Percentiles rank a stretch among this genome's conserved stretches.
Conservation (phyloP, 768 basidiomycete genomes). For the Kwoniella sp. region DNA sequence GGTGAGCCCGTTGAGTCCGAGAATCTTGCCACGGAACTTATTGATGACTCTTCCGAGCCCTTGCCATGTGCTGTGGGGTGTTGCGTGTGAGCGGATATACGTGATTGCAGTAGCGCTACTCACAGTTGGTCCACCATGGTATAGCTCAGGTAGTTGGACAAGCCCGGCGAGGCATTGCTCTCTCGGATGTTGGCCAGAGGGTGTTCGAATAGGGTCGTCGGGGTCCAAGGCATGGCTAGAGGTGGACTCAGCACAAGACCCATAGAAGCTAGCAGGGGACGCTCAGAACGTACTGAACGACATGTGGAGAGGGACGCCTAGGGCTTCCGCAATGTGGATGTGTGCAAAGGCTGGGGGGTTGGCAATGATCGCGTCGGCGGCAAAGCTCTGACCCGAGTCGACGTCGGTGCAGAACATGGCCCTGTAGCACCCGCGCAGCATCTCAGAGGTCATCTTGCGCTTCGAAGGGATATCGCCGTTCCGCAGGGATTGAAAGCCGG, state of each 20-base stretch:
- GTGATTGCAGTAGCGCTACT: not conserved
- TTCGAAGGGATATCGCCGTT: conserved; percentile 61
- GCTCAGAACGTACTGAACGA: conserved; percentile 51
- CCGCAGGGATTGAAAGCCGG: conserved; percentile 57
- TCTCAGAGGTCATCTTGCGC: conserved; percentile 59
- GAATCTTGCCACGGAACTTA: conserved; percentile 54
- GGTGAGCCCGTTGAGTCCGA: conserved; percentile 55
- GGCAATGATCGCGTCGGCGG: conserved; percentile 26
- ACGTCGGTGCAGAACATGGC: conserved; percentile 27
- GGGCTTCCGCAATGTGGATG: conserved; percentile 26
- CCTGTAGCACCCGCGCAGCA: conserved; percentile 56
- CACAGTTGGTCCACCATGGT: conserved; percentile 59
- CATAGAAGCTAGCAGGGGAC: not conserved
- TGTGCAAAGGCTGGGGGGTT: conserved; percentile 31
- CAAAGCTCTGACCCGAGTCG: conserved; percentile 17
- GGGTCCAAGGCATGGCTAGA: conserved; percentile 63
- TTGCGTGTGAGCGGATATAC: not conserved
- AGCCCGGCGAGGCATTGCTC: conserved; percentile 56
- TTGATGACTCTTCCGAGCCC: conserved; percentile 60
- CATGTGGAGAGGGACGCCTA: conserved; percentile 29
- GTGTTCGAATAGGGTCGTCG: conserved; percentile 58
- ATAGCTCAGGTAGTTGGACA: conserved; percentile 60
- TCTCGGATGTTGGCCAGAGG: conserved; percentile 59
- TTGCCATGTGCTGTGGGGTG: conserved; percentile 31
- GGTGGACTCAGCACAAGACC: too few species aligned